phyloP scores from a whole-genome alignment of 2,329 filamentous ascomycete species.

The Sarocladium oryzae region DNA sequence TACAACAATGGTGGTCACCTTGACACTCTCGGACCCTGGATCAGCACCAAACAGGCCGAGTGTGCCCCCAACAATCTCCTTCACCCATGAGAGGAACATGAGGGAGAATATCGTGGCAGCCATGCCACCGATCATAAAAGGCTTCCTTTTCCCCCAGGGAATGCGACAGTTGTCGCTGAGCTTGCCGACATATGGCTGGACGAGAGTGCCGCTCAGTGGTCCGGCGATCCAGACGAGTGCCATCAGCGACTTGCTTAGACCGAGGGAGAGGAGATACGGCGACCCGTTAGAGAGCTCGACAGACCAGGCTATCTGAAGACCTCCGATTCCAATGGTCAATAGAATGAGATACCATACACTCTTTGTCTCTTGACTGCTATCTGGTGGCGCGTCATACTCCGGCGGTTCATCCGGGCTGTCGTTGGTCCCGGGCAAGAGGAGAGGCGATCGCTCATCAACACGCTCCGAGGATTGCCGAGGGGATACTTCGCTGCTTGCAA shows the following conservation, averaged over 20 bases:
- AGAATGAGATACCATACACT: conserved; percentile 80
- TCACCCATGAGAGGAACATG: conserved; percentile 66
- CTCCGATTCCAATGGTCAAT: conserved; percentile 79
- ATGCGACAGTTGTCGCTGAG: conserved; percentile 71
- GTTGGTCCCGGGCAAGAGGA: conserved; percentile 17
- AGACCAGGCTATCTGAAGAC: conserved; percentile 91
- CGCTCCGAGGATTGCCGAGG: neutral
- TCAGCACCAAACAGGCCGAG: conserved; percentile 66
- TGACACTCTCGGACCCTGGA: conserved; percentile 56
- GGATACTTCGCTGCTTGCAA: no score
- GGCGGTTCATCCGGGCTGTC: conserved; percentile 10
- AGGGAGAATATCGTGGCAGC: conserved; percentile 61
- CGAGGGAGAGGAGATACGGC: conserved; percentile 72
- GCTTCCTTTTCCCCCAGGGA: conserved; percentile 71
- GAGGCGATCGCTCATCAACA: conserved; percentile 24
- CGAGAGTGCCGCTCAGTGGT: conserved; percentile 68
- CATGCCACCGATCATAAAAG: conserved; percentile 70
- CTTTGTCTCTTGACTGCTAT: conserved; percentile 57
- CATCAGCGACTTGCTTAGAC: conserved; percentile 76
- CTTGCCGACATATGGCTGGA: conserved; percentile 79
- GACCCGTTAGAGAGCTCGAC: conserved; percentile 93
- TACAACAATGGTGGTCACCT: conserved; percentile 62
- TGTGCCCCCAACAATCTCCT: conserved; percentile 62
- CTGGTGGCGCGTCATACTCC: conserved; percentile 12
- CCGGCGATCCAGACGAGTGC: conserved; percentile 81